These are phyloP conservation scores for Rhizophlyctis rosea DNA, from an alignment of 192 early-diverging fungal genomes.

Conservation along the genomic window DNA sequence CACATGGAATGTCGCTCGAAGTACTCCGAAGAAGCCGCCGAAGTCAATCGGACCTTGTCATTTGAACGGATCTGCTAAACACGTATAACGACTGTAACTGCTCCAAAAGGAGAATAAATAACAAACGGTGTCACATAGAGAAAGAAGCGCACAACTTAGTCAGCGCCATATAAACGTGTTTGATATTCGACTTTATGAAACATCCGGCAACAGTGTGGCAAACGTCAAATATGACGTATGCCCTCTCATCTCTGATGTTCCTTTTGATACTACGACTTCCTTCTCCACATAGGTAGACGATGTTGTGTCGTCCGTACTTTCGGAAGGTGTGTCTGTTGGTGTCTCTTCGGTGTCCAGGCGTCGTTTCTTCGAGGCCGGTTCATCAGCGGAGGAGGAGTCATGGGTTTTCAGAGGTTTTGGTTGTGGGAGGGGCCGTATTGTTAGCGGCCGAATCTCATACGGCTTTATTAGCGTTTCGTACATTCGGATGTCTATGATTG, in stretches of 20 bases:
- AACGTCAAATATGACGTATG: constrained; percentile 96
- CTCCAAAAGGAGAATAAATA: too few species aligned
- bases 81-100: too few species aligned
- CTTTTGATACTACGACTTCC: constrained; percentile 59
- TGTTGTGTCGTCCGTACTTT: not conserved
- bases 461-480: constrained; percentile 85
- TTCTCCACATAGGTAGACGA: not conserved
- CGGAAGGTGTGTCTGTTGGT: not conserved
- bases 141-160: too few species aligned
- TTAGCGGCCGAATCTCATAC: constrained; percentile 66
- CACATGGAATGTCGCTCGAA: not conserved
- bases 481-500: constrained; percentile 83
- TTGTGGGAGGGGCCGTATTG: constrained; percentile 62
- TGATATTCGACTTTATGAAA: too few species aligned
- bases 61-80: too few species aligned
- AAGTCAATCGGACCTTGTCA: too few species aligned
- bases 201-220: constrained; percentile 80
- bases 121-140: too few species aligned
- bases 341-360: too few species aligned
- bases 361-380: constrained; percentile 11
- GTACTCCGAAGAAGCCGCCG: not conserved
- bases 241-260: constrained; percentile 60
- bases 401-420: not conserved
- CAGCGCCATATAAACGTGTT: too few species aligned
- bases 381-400: not conserved